Evolutionary conservation across 441 rosid species (phyloP).

Genomic region (Sinapis alba): DNA sequence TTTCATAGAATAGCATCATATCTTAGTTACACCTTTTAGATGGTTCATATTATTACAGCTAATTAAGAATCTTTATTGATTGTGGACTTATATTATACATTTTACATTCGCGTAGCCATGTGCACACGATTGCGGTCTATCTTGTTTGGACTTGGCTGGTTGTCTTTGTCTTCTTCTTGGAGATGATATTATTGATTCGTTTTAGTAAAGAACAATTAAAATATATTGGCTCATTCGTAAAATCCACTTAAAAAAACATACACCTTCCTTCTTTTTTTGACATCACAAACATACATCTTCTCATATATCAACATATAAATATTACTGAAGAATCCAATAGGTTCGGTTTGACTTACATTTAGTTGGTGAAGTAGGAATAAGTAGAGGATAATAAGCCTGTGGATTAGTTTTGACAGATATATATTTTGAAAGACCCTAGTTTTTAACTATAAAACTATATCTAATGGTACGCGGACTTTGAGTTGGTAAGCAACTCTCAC

Average conservation of each 20-base stretch:
- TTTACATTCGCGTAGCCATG: slow-evolving; percentile 11
- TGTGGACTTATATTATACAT: not conserved
- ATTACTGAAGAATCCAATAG: not conserved
- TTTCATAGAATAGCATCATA: not conserved
- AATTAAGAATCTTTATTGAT: not conserved
- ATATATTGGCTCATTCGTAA: not conserved
- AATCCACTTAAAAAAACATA: not conserved
- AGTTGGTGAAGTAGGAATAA: not conserved
- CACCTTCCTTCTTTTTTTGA: not conserved
- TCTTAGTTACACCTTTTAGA: not conserved
- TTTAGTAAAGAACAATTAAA: not conserved
- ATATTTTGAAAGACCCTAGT: not conserved
- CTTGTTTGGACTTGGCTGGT: slow-evolving; percentile 29
- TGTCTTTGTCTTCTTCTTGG: slow-evolving; percentile 26
- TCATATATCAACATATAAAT: not conserved
- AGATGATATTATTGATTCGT: not conserved
- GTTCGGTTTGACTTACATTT: not conserved
- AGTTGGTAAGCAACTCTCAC: no score
- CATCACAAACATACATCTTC: no score
- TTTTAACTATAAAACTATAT: not conserved
- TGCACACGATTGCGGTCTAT: slow-evolving; percentile 7
- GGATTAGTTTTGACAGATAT: not conserved
- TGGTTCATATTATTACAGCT: not conserved
- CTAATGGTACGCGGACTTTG: no score
- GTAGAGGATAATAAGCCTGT: not conserved